Percentiles rank a stretch among this genome's conserved stretches.
These are phyloP conservation scores for Leptographium wingfieldii DNA, from an alignment of 2,329 filamentous ascomycete species.

Conservation along the genomic window DNA sequence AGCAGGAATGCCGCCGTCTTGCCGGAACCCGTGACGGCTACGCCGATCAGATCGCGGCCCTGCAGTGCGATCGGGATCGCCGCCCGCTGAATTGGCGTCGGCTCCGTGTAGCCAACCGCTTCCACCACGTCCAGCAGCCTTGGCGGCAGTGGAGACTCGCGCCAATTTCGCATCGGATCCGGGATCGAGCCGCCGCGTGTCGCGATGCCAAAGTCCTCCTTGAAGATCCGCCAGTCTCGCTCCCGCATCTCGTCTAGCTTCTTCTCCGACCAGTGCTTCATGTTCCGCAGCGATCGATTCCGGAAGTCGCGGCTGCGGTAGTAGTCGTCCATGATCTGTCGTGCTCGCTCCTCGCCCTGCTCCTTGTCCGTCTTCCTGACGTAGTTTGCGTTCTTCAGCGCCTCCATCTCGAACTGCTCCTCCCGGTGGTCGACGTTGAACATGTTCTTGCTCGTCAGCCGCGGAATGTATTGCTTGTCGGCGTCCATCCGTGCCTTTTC, in stretches of 20 bases:
- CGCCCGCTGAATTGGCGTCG: slow-evolving; percentile 81
- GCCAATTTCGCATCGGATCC: slow-evolving; percentile 92
- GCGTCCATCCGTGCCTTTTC: slow-evolving; percentile 55
- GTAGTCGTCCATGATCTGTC: slow-evolving; percentile 77
- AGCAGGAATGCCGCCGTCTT: slow-evolving; percentile 95
- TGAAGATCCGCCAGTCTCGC: slow-evolving; percentile 98
- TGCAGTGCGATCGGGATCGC: slow-evolving; percentile 92
- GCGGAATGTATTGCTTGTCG: slow-evolving; percentile 30
- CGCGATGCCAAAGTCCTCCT: slow-evolving; percentile 94
- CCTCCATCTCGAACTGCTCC: slow-evolving; percentile 10
- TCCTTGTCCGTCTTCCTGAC: slow-evolving; percentile 56
- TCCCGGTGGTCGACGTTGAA: slow-evolving; percentile 9
- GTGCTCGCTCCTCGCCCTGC: slow-evolving; percentile 62
- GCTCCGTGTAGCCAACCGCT: slow-evolving; percentile 80
- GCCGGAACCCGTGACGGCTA: slow-evolving; percentile 94
- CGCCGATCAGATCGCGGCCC: slow-evolving; percentile 90
- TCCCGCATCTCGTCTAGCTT: slow-evolving; percentile 86
- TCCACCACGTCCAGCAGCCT: slow-evolving; percentile 71
- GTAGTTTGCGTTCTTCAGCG: slow-evolving; percentile 8
- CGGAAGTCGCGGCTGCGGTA: slow-evolving; percentile 61
- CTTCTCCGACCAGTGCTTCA: slow-evolving; percentile 96
- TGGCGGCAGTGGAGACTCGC: slow-evolving; percentile 68
- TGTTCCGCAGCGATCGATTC: slow-evolving; percentile 54
- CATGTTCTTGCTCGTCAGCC: slow-evolving; percentile 8
- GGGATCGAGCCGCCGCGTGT: slow-evolving; percentile 88